Base-by-base conservation (phyloP, 257 asterid genomes). In the Eucommia ulmoides region DNA sequence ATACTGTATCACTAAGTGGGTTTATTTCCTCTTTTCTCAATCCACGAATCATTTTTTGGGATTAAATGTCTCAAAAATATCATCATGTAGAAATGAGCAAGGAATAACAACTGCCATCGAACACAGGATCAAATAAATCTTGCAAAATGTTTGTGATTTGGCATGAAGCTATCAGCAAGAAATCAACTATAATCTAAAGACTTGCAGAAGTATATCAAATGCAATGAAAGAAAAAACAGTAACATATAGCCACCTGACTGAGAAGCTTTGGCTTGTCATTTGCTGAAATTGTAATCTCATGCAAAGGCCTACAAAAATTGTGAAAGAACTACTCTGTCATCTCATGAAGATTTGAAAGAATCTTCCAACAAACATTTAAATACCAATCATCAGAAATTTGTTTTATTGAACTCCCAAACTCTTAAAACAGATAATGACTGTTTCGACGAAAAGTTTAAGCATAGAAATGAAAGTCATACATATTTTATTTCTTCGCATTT, bases 241-340 rank as follows among this genome's bases (percentile, higher is more conserved):
- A n/a, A n/a, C n/a, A n/a, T n/a, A n/a, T n/a, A n/a, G n/a, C n/a
- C 68, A 88, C 97, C 81, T 62, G 66, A 65, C 79, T 75, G 53
- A 88, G 97, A 60, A 88, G 95, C 66, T 81, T 88, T 33, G 94
- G 82, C 75, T 82, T 80, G 83, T 88, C 95, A 60, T 68, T 73
- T 1, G 85, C 76, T 41, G 95, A 88, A 65, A 88, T 81, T 16
- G 95, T 79, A 51, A 88, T 65, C 67, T 88, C 97, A 58, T 84
- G 82, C 50, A 61, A 58, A 50, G 83, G 74, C 76, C 97, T 88
- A 65, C 56, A 61, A 64, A 56, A 16, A 38, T 52, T 48, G 16
- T n/a, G n/a, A n/a, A n/a, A 50, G 49, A 51, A 22, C 38, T 29
- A 29, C 12, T 29, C 7, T 29, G 0, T 0, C 7, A 29, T 14